Evolutionary conservation across 106 monocot species (phyloP).

Genomic region (Phalaenopsis equestris): DNA sequence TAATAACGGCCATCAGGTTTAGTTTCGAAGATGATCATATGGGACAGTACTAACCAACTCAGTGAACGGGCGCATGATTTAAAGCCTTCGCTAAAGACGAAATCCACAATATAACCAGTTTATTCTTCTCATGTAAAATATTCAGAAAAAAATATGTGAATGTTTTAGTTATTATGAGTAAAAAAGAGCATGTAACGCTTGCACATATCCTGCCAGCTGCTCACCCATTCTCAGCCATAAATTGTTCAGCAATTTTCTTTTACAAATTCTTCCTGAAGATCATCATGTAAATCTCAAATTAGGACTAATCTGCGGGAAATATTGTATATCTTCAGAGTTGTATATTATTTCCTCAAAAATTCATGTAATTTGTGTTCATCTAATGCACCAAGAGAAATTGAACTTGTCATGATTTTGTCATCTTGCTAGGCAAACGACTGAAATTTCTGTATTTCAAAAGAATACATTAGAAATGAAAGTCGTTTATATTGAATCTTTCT

Average conservation of each 20-base stretch:
- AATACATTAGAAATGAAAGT: background rate
- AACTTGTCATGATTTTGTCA: background rate
- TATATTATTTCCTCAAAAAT: background rate
- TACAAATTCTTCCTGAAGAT: background rate
- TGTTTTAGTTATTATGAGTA: background rate
- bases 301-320: background rate
- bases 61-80: background rate
- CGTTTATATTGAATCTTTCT: background rate
- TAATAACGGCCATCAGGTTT: constrained; percentile 9
- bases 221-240: background rate
- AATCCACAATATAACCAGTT: background rate
- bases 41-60: background rate
- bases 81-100: background rate
- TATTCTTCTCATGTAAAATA: background rate
- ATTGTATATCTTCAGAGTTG: background rate
- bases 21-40: constrained; percentile 5
- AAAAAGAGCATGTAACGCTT: background rate
- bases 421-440: background rate
- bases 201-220: background rate
- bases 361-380: background rate
- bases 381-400: background rate
- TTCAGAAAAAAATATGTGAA: background rate
- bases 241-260: background rate
- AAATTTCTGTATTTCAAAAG: background rate
- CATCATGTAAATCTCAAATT: background rate